Evolutionary conservation across 2,329 filamentous ascomycete species (phyloP).

Genomic region (Venturia effusa): DNA sequence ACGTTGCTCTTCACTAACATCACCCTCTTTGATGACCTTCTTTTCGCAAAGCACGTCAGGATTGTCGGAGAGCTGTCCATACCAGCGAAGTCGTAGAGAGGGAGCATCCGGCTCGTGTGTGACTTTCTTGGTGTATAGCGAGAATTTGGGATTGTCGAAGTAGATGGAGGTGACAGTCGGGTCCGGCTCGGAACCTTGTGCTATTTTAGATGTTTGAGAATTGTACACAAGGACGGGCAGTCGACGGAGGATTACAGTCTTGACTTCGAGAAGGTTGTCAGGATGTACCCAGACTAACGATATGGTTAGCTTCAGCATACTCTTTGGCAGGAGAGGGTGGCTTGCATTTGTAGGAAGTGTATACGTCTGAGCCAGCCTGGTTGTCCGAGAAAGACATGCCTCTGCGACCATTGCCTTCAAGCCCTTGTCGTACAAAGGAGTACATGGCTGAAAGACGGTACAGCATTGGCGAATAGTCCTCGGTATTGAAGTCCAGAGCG

Average conservation of each 20-base stretch:
- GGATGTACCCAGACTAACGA: slow-evolving; percentile 77
- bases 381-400: slow-evolving; percentile 35
- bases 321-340: background rate
- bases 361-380: slow-evolving; percentile 45
- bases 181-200: slow-evolving; percentile 66
- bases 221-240: slow-evolving; percentile 91
- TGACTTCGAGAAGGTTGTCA: slow-evolving; percentile 93
- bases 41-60: slow-evolving; percentile 82
- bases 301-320: slow-evolving; percentile 20
- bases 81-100: slow-evolving; percentile 84
- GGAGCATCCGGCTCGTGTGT: slow-evolving; percentile 63
- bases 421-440: slow-evolving; percentile 77
- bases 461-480: slow-evolving; percentile 82
- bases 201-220: slow-evolving; percentile 70
- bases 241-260: slow-evolving; percentile 85
- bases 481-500: slow-evolving; percentile 88
- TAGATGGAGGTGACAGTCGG: slow-evolving; percentile 92
- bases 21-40: slow-evolving; percentile 70
- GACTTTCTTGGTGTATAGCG: slow-evolving; percentile 78
- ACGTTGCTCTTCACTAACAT: slow-evolving; percentile 65
- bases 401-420: slow-evolving; percentile 47
- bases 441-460: slow-evolving; percentile 91
- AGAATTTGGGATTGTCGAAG: slow-evolving; percentile 81
- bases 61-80: slow-evolving; percentile 66
- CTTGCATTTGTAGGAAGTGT: slow-evolving; percentile 79